A percentile compares a stretch with the other conserved stretches of the same genome.
Evolutionary conservation across 2,329 filamentous ascomycete species (phyloP).

Genomic region (Cercospora nicotianae): DNA sequence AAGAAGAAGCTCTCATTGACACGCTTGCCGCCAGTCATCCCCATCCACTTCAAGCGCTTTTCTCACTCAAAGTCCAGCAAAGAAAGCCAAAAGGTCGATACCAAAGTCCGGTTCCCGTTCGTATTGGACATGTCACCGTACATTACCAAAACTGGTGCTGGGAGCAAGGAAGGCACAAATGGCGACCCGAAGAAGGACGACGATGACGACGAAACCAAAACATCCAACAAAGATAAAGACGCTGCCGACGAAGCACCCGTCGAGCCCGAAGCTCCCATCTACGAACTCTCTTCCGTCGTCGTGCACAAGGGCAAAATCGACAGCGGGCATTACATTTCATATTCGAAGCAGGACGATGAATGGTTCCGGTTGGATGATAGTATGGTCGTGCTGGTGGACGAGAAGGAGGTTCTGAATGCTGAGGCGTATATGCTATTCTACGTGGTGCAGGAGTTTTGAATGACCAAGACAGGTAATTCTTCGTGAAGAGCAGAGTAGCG

Average conservation of each 20-base stretch:
- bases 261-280: constrained; percentile 59
- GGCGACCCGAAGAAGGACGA: constrained; percentile 21
- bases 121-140: constrained; percentile 89
- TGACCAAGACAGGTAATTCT: not conserved
- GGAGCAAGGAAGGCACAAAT: constrained; percentile 43
- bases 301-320: constrained; percentile 93
- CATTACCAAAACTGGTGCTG: constrained; percentile 50
- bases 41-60: constrained; percentile 77
- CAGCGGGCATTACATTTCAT: constrained; percentile 89
- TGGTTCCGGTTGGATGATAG: constrained; percentile 98
- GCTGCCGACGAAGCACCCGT: constrained; percentile 21
- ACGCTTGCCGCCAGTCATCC: constrained; percentile 80
- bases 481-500: not conserved
- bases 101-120: constrained; percentile 79
- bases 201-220: constrained; percentile 25
- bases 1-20: constrained; percentile 83
- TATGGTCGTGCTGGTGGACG: constrained; percentile 78
- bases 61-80: constrained; percentile 48
- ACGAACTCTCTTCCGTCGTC: constrained; percentile 85
- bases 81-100: constrained; percentile 89
- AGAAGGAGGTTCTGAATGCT: constrained; percentile 80
- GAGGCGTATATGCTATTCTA: constrained; percentile 94
- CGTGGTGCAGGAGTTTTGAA: constrained; percentile 31
- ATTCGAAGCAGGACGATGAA: constrained; percentile 77
- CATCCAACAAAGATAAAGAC: constrained; percentile 15